A percentile compares a stretch with the other conserved stretches of the same genome.
Conservation (phyloP, 305 asterid genomes). For the Lippia alba region DNA sequence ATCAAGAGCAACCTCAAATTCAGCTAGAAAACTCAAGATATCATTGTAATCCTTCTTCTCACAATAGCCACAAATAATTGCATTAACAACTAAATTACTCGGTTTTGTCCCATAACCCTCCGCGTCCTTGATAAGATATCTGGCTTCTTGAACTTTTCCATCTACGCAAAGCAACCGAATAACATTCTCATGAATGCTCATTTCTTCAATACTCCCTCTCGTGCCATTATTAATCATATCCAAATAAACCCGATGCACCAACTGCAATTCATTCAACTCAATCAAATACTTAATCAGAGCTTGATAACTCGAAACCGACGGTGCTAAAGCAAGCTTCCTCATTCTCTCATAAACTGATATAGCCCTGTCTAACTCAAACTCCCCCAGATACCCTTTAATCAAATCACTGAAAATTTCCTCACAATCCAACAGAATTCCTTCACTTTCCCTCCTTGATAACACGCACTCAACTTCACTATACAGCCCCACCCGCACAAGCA, state of each 20-base stretch:
- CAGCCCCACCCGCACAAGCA: slow-evolving; percentile 67
- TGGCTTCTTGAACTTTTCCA: slow-evolving; percentile 84
- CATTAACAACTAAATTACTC: slow-evolving; percentile 46
- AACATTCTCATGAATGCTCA: slow-evolving; percentile 54
- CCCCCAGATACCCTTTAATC: slow-evolving; percentile 67
- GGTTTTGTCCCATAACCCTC: slow-evolving; percentile 54
- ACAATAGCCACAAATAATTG: slow-evolving; percentile 67
- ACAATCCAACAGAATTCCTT: slow-evolving; percentile 69
- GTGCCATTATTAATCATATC: slow-evolving; percentile 58
- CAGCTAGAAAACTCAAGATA: slow-evolving; percentile 66
- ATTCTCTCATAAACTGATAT: slow-evolving; percentile 57
- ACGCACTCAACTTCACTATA: slow-evolving; percentile 64
- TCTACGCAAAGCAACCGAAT: slow-evolving; percentile 63
- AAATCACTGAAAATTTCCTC: slow-evolving; percentile 66
- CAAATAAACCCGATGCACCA: slow-evolving; percentile 51
- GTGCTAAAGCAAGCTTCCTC: slow-evolving; percentile 69
- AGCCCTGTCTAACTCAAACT: slow-evolving; percentile 64
- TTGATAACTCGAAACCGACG: slow-evolving; percentile 55
- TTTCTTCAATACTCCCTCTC: slow-evolving; percentile 47
- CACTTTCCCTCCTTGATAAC: slow-evolving; percentile 62
- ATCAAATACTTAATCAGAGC: slow-evolving; percentile 55
- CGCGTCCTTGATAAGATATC: slow-evolving; percentile 61
- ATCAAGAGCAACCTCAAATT: slow-evolving; percentile 53
- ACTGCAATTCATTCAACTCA: slow-evolving; percentile 52
- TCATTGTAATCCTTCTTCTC: slow-evolving; percentile 84